These are phyloP conservation scores for Hanseniaspora singularis DNA, from an alignment of 805 yeast species.

Conservation along the genomic window DNA sequence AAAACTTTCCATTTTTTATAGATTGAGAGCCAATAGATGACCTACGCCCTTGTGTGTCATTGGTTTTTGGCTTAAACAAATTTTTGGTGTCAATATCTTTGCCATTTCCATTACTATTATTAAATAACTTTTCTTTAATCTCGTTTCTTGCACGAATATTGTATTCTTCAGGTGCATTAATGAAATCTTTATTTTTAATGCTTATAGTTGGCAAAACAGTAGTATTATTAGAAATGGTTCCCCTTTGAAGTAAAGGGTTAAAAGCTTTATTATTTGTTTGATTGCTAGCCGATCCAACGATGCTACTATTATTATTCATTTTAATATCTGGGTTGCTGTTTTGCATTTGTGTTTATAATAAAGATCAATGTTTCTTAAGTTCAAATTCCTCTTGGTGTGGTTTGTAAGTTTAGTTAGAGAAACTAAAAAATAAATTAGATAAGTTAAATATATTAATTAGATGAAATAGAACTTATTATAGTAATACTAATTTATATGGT, in stretches of 20 bases:
- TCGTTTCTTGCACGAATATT: conserved; percentile 29
- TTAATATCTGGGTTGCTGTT: neutral
- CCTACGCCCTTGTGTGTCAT: neutral
- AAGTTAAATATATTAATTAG: no score
- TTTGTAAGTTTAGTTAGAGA: no score
- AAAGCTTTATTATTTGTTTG: neutral
- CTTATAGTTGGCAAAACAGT: conserved; percentile 2
- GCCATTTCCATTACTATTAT: neutral
- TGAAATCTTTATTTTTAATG: conserved; percentile 19
- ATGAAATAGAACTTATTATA: no score
- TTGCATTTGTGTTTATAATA: no score
- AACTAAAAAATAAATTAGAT: no score
- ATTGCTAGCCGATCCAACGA: no score
- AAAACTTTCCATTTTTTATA: neutral
- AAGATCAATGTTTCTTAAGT: no score
- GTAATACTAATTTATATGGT: no score
- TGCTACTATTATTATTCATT: neutral
- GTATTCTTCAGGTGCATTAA: conserved; percentile 29
- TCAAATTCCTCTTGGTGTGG: no score
- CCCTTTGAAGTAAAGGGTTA: conserved; percentile 1
- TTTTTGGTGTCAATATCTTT: neutral
- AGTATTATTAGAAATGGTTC: neutral
- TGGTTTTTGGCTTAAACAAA: conserved; percentile 4
- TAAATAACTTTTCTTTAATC: conserved; percentile 25
- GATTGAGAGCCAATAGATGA: neutral